Evolutionary conservation across 805 yeast genomes (phyloP).

Genomic region (Barnettozyma sp.): DNA sequence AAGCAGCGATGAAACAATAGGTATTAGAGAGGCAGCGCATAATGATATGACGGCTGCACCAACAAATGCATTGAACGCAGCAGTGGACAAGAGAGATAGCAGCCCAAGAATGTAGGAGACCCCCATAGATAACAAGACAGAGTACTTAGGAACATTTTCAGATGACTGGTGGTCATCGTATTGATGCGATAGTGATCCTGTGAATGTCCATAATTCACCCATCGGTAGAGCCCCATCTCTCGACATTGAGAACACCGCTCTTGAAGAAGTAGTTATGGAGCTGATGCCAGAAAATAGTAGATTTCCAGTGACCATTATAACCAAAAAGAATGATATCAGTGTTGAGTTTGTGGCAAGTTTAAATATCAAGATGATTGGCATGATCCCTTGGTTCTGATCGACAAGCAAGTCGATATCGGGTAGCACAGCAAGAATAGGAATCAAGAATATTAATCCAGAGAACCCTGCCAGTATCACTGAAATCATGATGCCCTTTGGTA

Average conservation of each 20-base stretch:
- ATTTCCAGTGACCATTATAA: slow-evolving; percentile 59
- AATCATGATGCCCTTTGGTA: slow-evolving; percentile 65
- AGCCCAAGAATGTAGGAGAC: slow-evolving; percentile 55
- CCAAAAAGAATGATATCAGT: slow-evolving; percentile 61
- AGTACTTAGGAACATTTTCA: slow-evolving; percentile 62
- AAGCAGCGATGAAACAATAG: slow-evolving; percentile 55
- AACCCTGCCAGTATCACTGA: slow-evolving; percentile 58
- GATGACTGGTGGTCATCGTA: no score
- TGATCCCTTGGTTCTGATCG: slow-evolving; percentile 49
- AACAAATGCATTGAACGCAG: slow-evolving; percentile 78
- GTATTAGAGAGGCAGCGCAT: slow-evolving; percentile 71
- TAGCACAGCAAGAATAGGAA: slow-evolving; percentile 64
- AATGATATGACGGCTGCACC: slow-evolving; percentile 75
- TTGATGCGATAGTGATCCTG: no score
- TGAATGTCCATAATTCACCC: slow-evolving; percentile 55
- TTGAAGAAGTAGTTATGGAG: slow-evolving; percentile 71
- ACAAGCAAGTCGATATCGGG: slow-evolving; percentile 56
- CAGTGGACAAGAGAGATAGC: slow-evolving; percentile 58
- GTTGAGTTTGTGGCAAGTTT: slow-evolving; percentile 63
- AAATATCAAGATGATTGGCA: slow-evolving; percentile 76
- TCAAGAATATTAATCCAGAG: slow-evolving; percentile 65
- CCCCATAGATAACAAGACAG: slow-evolving; percentile 56
- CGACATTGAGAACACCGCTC: slow-evolving; percentile 77
- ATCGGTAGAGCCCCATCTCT: slow-evolving; percentile 77
- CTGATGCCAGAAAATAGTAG: slow-evolving; percentile 73